A percentile compares a stretch with the other conserved stretches of the same genome.
Evolutionary conservation across 2,329 filamentous ascomycete species (phyloP).

Genomic region (Neofusicoccum ribis): DNA sequence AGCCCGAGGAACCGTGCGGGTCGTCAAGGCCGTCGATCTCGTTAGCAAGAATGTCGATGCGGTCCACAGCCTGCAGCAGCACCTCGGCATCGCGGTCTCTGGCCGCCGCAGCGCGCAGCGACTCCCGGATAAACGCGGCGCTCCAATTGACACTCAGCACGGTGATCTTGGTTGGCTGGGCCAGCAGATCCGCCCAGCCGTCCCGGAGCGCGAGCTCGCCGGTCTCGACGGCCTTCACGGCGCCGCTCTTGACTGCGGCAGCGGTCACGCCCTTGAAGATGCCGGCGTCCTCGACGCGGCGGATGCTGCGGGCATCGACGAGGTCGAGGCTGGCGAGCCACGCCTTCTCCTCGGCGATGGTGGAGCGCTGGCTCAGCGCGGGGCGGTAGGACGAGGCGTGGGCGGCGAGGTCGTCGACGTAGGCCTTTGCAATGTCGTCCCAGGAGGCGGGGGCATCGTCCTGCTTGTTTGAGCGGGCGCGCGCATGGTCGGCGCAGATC

Average conservation of each 20-base stretch:
- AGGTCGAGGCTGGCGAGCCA: conserved; percentile 38
- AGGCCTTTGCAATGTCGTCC: conserved; percentile 41
- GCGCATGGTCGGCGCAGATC: conserved; percentile 26
- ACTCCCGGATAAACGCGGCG: conserved; percentile 31
- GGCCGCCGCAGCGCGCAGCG: background rate
- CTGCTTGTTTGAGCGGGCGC: background rate
- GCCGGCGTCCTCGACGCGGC: conserved; percentile 39
- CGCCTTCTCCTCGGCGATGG: conserved; percentile 36
- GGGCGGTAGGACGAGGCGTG: conserved; percentile 36
- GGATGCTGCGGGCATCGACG: conserved; percentile 44
- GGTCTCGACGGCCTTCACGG: conserved; percentile 28
- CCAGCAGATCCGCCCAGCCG: conserved; percentile 38
- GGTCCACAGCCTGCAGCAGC: conserved; percentile 7
- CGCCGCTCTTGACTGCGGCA: conserved; percentile 27
- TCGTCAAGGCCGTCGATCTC: conserved; percentile 33
- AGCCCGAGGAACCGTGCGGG: conserved; percentile 29
- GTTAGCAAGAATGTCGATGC: conserved; percentile 30
- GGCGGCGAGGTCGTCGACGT: conserved; percentile 40
- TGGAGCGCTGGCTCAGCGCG: conserved; percentile 29
- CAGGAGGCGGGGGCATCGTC: conserved; percentile 29
- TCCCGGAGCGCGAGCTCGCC: conserved; percentile 37
- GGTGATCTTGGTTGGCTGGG: background rate
- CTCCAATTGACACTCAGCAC: conserved; percentile 54
- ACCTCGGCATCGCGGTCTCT: background rate
- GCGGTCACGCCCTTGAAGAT: conserved; percentile 43